phyloP scores from a whole-genome alignment of 371 early-diverging fungal species.

The Syncephalastrum contaminatum region DNA sequence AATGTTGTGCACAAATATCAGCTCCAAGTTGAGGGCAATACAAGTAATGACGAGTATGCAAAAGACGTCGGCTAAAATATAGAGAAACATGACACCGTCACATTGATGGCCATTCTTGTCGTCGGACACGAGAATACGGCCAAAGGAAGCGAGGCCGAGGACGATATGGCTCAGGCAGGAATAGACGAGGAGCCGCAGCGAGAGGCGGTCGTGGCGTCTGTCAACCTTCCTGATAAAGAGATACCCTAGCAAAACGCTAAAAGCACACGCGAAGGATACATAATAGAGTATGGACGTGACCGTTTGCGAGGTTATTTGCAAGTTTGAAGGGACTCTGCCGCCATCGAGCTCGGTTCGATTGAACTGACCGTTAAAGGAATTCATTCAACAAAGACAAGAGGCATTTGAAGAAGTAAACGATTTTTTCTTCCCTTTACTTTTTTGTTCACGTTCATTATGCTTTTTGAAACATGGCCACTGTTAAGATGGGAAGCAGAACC shows the following conservation, averaged over 20 bases:
- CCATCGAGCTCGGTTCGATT: no score
- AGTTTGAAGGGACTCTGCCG: no score
- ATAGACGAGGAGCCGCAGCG: conserved; percentile 17
- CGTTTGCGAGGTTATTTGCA: no score
- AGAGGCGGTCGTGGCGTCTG: conserved; percentile 10
- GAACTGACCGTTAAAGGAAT: no score
- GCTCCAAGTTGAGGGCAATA: conserved; percentile 18
- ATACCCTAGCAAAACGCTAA: conserved; percentile 6
- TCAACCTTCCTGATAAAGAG: conserved; percentile 13
- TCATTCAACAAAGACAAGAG: no score
- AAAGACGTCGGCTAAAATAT: conserved; percentile 11
- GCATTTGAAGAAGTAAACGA: no score
- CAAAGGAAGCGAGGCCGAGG: conserved; percentile 6
- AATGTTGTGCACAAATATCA: conserved; percentile 11
- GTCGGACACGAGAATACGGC: not conserved
- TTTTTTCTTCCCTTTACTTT: no score
- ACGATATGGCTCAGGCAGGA: conserved; percentile 6
- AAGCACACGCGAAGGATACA: conserved; percentile 10
- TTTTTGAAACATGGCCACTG: no score
- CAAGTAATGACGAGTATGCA: conserved; percentile 9
- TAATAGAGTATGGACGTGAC: conserved; percentile 5
- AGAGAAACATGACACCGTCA: conserved; percentile 17
- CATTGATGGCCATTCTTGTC: not conserved
- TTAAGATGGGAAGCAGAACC: not conserved
- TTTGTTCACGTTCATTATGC: no score